A percentile compares a stretch with the other conserved stretches of the same genome.
phyloP scores from a whole-genome alignment of 768 basidiomycete species.

The Xerocomellus dryophilus region DNA sequence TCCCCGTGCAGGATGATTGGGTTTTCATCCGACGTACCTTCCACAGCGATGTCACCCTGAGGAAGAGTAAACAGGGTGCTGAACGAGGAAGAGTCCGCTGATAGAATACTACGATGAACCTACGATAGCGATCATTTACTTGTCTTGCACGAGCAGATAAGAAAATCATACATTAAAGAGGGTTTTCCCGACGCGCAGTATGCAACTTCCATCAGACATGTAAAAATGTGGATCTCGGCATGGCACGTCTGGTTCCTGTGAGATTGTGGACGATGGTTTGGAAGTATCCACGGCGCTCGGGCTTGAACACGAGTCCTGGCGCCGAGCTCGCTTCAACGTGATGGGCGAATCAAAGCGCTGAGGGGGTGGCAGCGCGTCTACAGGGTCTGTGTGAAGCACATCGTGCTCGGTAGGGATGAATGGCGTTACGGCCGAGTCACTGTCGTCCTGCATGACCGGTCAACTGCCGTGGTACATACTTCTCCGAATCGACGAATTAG shows the following conservation, averaged over 20 bases:
- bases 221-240: constrained; percentile 56
- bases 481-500: background rate
- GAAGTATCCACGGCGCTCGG: background rate
- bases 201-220: constrained; percentile 65
- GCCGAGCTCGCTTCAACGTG: constrained; percentile 7
- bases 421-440: constrained; percentile 7
- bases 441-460: constrained; percentile 15
- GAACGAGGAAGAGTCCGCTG: constrained; percentile 64
- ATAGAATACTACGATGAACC: constrained; percentile 60
- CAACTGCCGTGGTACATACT: background rate
- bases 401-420: constrained; percentile 25
- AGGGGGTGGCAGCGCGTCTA: constrained; percentile 2
- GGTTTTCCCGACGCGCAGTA: constrained; percentile 58
- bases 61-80: constrained; percentile 65
- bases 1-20: constrained; percentile 66
- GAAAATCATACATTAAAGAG: constrained; percentile 59
- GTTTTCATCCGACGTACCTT: constrained; percentile 62
- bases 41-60: constrained; percentile 45
- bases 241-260: constrained; percentile 12
- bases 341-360: constrained; percentile 6
- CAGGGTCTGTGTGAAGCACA: background rate
- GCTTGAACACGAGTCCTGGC: constrained; percentile 8
- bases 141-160: background rate
- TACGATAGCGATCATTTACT: constrained; percentile 22
- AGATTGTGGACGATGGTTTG: background rate